These are phyloP conservation scores for Trichocladium antarcticum DNA, from an alignment of 495 filamentous ascomycete genomes.

Conservation along the genomic window DNA sequence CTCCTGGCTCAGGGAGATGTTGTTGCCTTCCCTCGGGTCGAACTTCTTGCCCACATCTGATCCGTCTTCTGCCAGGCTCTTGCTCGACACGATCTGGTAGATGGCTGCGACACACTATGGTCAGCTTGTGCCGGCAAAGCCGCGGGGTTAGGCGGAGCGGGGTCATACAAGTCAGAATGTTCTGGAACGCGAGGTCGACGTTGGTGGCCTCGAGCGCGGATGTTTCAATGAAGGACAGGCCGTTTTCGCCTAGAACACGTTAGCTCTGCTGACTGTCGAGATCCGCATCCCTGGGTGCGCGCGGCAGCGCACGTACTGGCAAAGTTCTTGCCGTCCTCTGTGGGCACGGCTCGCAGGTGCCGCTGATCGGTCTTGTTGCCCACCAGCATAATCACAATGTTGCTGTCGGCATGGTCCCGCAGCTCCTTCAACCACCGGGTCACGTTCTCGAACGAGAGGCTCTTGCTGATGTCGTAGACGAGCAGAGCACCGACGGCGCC, in stretches of 20 bases:
- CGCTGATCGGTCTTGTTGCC: constrained; percentile 99
- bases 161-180: constrained; percentile 86
- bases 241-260: constrained; percentile 64
- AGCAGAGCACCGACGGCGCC: constrained; percentile 94
- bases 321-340: constrained; percentile 96
- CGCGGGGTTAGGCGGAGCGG: neutral
- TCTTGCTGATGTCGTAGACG: constrained; percentile 99
- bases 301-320: constrained; percentile 56
- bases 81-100: constrained; percentile 97
- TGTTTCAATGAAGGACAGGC: constrained; percentile 96
- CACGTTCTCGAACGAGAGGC: constrained; percentile 98
- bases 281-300: neutral
- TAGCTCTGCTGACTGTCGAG: constrained; percentile 1
- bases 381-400: constrained; percentile 99
- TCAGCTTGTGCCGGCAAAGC: neutral
- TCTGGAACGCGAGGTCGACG: constrained; percentile 98
- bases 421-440: constrained; percentile 99
- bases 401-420: constrained; percentile 93
- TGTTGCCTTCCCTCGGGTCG: constrained; percentile 42
- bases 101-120: constrained; percentile 56
- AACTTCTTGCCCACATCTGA: constrained; percentile 49
- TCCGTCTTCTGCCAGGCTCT: constrained; percentile 75
- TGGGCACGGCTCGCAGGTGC: constrained; percentile 93
- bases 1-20: constrained; percentile 69
- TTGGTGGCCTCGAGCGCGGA: constrained; percentile 98